A percentile compares a stretch with the other conserved stretches of the same genome.
Conservation (phyloP, 1,284 basidiomycete species). For the Tilletia indica region DNA sequence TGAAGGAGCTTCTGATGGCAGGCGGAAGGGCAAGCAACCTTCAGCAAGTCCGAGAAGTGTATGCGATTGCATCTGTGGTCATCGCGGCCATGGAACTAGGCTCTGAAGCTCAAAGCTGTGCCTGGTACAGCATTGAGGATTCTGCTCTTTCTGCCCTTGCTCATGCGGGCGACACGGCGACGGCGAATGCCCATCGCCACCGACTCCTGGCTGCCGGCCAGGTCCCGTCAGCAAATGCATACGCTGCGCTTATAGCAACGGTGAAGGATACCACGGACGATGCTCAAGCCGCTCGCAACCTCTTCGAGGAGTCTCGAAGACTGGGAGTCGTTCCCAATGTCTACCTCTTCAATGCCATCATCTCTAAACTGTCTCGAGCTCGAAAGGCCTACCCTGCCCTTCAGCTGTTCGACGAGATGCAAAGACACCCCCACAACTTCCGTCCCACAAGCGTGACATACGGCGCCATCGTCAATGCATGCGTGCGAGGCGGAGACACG, state of each 20-base stretch:
- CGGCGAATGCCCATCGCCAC: slow-evolving; percentile 45
- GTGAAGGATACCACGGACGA: slow-evolving; percentile 55
- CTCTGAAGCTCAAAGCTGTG: neutral
- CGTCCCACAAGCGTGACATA: slow-evolving; percentile 84
- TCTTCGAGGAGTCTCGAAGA: slow-evolving; percentile 51
- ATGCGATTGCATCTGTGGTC: neutral
- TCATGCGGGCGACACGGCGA: slow-evolving; percentile 42
- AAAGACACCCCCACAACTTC: slow-evolving; percentile 59
- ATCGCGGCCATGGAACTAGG: neutral
- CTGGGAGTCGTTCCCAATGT: slow-evolving; percentile 44
- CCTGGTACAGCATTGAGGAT: slow-evolving; percentile 2
- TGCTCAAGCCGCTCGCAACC: slow-evolving; percentile 48
- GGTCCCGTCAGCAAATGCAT: slow-evolving; percentile 42
- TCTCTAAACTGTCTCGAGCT: slow-evolving; percentile 53
- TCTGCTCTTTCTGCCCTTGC: slow-evolving; percentile 35
- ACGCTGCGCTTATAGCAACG: slow-evolving; percentile 51
- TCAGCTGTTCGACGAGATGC: slow-evolving; percentile 55
- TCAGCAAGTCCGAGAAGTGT: neutral
- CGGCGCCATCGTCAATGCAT: slow-evolving; percentile 86
- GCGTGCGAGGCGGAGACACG: slow-evolving; percentile 77
- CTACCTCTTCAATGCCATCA: slow-evolving; percentile 53
- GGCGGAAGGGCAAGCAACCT: neutral
- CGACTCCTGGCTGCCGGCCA: slow-evolving; percentile 45
- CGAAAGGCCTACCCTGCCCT: slow-evolving; percentile 52
- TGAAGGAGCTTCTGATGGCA: neutral